Conservation (phyloP, 495 filamentous ascomycete genomes). For the Tuber brumale region DNA sequence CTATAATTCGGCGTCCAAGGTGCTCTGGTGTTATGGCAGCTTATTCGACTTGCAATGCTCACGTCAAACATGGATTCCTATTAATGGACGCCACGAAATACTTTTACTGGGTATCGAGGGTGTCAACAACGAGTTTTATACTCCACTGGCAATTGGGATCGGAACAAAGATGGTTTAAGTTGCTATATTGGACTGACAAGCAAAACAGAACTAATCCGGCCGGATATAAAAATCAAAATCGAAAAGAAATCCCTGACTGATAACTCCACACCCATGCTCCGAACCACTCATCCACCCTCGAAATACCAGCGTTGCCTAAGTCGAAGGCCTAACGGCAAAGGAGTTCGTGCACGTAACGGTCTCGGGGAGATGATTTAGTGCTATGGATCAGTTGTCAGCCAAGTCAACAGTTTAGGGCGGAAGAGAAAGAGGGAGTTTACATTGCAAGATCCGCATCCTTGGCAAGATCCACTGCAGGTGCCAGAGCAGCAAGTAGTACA, state of each 20-base stretch:
- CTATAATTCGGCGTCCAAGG: background rate
- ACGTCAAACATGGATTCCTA: background rate
- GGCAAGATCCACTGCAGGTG: background rate
- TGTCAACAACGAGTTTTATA: background rate
- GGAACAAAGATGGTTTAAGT: background rate
- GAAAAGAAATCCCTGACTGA: conserved; percentile 1
- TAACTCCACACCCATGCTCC: background rate
- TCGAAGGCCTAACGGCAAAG: conserved; percentile 4
- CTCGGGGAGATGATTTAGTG: conserved; percentile 15
- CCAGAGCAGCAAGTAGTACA: conserved; percentile 7
- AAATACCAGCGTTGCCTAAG: background rate
- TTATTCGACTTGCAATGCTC: background rate
- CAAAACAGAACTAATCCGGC: conserved; percentile 3
- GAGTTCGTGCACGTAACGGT: background rate
- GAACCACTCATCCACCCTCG: background rate
- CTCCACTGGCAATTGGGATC: background rate
- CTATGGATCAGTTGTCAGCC: conserved; percentile 1
- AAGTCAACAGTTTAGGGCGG: background rate
- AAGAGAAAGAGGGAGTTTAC: conserved; percentile 9
- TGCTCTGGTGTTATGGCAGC: background rate
- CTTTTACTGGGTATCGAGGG: background rate
- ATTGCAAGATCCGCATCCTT: conserved; percentile 2
- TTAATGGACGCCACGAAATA: background rate
- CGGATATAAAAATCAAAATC: background rate
- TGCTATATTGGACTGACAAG: background rate